Evolutionary conservation across 2,329 filamentous ascomycete species (phyloP), one percentile per base, ranked within the genome.

Genomic region (Fusarium lateritium): DNA sequence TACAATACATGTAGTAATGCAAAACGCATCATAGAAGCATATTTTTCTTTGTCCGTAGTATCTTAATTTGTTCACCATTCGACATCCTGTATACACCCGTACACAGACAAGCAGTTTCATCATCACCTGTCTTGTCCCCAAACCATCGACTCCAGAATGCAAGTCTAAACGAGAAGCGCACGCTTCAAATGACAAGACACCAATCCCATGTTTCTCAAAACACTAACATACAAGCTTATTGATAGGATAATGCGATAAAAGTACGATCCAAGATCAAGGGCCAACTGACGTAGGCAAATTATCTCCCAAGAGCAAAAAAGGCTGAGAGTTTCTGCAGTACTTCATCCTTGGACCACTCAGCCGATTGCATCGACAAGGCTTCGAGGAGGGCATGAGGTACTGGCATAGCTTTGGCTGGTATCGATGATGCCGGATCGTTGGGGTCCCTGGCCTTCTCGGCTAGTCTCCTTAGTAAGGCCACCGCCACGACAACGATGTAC

Each of bases 311-410:
- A 52, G 76, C 78, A 55, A 79, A 76, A 57, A 81, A 92, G 49
- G 87, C 85, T 74, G 91, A 89, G 62, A 94, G 78, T 73, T 93
- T 88, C 73, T 88, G 88, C 63, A 94, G 79, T 71, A 94, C 84
- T 4, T 87, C 85, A 65, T 91, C 89, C 69, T 87, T 88, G 50
- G 89, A 82, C 83, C 87, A 88, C 71, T 89, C 87, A 3, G 83
- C 81, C 38, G 85, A 89, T 67, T 86, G 85, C 79, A 92, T 89
- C 71, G 89, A 85, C 72, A 94, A 79, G 19, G 90, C 89, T 17
- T 88, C 86, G 40, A 94, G 84, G 38, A 95, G 80, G 65, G 84
- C 88, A 62, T 93, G 90, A 63, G 87, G 88, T 26, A 87, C 86
- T 4, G 92, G 92, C 49, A 94, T 78, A 13, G 90, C 85, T 47